Percentiles rank a stretch among this genome's conserved stretches.
phyloP scores from a whole-genome alignment of 768 basidiomycete genomes.

The Postia placenta region DNA sequence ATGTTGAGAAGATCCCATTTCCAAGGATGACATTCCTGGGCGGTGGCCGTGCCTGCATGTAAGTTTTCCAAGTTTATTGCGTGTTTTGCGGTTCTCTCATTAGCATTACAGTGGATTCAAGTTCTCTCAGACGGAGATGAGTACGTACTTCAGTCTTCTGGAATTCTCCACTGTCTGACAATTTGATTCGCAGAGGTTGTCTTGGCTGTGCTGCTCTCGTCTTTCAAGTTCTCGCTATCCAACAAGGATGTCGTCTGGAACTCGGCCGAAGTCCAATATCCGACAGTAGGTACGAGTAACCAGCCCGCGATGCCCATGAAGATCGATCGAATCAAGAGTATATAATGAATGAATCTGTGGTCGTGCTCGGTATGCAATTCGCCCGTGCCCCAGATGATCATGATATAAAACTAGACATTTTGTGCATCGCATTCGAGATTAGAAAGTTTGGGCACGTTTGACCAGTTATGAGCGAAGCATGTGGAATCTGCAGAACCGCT shows the following conservation, averaged over 20 bases:
- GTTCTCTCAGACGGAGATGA: conserved; percentile 38
- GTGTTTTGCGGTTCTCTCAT: no score
- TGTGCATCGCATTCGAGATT: no score
- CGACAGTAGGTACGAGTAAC: conserved; percentile 15
- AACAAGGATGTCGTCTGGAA: conserved; percentile 25
- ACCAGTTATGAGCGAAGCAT: no score
- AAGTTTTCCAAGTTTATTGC: conserved; percentile 3
- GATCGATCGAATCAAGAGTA: conserved; percentile 2
- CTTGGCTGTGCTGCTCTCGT: conserved; percentile 19
- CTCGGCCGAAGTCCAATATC: conserved; percentile 21
- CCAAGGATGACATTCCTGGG: conserved; percentile 33
- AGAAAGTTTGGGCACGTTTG: no score
- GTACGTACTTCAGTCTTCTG: conserved; percentile 17
- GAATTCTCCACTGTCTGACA: no score
- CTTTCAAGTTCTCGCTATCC: conserved; percentile 21
- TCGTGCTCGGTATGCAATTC: no score
- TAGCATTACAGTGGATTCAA: conserved; percentile 33
- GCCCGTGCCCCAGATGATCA: no score
- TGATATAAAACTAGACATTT: no score
- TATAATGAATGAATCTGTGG: no score
- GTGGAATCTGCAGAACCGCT: no score
- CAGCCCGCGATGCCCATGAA: conserved; percentile 22
- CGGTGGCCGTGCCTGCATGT: conserved; percentile 31
- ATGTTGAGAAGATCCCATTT: neutral
- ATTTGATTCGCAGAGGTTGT: conserved; percentile 22